phyloP scores from a whole-genome alignment of 371 early-diverging fungal genomes.

The Apophysomyces trapeziformis region DNA sequence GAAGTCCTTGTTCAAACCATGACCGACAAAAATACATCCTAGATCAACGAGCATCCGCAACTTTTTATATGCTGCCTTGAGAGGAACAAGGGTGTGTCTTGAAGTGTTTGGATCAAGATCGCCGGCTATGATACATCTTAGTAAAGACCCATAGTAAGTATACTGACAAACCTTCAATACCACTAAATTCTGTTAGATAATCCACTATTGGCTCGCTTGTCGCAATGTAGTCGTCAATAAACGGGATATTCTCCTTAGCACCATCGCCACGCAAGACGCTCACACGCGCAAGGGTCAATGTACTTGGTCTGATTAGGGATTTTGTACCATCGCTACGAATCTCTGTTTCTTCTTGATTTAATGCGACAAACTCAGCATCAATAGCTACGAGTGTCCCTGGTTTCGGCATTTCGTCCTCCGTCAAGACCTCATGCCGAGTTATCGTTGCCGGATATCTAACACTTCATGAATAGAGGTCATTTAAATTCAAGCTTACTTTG shows the following conservation, averaged over 20 bases:
- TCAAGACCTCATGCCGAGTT: slow-evolving; percentile 54
- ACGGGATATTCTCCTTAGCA: slow-evolving; percentile 73
- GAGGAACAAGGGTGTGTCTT: slow-evolving; percentile 78
- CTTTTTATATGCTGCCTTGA: slow-evolving; percentile 90
- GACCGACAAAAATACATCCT: slow-evolving; percentile 92
- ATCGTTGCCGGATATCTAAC: slow-evolving; percentile 53
- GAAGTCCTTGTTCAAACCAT: slow-evolving; percentile 93
- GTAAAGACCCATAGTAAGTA: neutral
- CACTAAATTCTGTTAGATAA: slow-evolving; percentile 90
- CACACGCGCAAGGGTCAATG: slow-evolving; percentile 85
- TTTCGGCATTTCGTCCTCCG: slow-evolving; percentile 64
- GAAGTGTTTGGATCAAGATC: slow-evolving; percentile 81
- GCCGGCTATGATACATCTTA: slow-evolving; percentile 46
- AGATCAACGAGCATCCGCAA: slow-evolving; percentile 85
- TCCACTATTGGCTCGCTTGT: slow-evolving; percentile 85
- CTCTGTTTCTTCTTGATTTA: slow-evolving; percentile 88
- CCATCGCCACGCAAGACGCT: slow-evolving; percentile 87
- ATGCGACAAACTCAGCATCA: slow-evolving; percentile 94
- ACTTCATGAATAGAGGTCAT: slow-evolving; percentile 25
- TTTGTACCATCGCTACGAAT: slow-evolving; percentile 91
- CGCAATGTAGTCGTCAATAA: slow-evolving; percentile 95
- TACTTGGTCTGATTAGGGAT: slow-evolving; percentile 79
- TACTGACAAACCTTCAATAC: slow-evolving; percentile 69
- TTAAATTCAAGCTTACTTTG: slow-evolving; percentile 31
- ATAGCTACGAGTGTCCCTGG: slow-evolving; percentile 80